Evolutionary conservation across 768 basidiomycete genomes (phyloP).

Genomic region (Sarcodon sp.): DNA sequence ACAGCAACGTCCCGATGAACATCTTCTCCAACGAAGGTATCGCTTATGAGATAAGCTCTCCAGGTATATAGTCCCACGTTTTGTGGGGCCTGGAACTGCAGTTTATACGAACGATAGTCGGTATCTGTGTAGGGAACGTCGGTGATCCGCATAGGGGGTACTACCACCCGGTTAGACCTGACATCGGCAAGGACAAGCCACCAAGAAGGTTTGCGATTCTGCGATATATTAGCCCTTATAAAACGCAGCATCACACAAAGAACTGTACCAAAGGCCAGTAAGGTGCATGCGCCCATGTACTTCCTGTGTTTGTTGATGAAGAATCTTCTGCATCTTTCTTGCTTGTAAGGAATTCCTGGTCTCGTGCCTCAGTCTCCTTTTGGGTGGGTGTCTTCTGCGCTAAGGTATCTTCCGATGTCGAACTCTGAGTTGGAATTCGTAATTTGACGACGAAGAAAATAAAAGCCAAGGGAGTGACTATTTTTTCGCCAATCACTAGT

Average conservation of each 20-base stretch:
- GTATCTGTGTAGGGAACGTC: constrained; percentile 61
- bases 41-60: constrained; percentile 77
- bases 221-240: not conserved
- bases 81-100: constrained; percentile 92
- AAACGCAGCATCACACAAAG: not conserved
- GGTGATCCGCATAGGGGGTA: constrained; percentile 72
- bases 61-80: constrained; percentile 77
- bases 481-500: constrained; percentile 80
- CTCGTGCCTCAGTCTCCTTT: constrained; percentile 40
- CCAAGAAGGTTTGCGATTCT: constrained; percentile 88
- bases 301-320: constrained; percentile 22
- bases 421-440: constrained; percentile 45
- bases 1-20: constrained; percentile 59
- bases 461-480: constrained; percentile 80
- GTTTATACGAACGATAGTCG: constrained; percentile 73
- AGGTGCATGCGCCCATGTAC: constrained; percentile 78
- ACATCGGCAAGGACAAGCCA: constrained; percentile 86
- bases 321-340: constrained; percentile 54
- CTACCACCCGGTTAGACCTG: constrained; percentile 73
- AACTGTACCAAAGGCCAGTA: constrained; percentile 75
- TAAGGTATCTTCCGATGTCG: not conserved
- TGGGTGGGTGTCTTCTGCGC: constrained; percentile 18
- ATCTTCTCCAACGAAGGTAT: constrained; percentile 83
- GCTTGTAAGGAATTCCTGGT: constrained; percentile 56
- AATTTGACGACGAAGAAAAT: constrained; percentile 81